Evolutionary conservation across 2,329 filamentous ascomycete species (phyloP).

Genomic region (Eutypella sp.): DNA sequence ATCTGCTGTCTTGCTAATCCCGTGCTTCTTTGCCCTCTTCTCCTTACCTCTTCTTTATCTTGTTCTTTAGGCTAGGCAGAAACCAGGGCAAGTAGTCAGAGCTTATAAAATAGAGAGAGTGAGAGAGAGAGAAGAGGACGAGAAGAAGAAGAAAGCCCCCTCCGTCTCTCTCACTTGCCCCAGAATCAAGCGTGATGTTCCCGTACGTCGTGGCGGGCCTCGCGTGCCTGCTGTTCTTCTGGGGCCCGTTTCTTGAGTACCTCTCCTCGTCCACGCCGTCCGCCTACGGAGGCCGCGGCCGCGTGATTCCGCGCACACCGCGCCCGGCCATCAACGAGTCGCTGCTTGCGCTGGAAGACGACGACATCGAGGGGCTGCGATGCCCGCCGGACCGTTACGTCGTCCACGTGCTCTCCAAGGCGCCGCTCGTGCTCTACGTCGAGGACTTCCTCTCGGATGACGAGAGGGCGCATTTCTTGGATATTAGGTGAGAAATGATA

Average conservation of each 20-base stretch:
- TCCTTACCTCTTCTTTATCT: no score
- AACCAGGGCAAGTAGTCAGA: no score
- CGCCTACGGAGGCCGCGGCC: background rate
- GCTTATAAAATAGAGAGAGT: no score
- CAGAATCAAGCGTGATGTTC: conserved; percentile 30
- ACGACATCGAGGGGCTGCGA: conserved; percentile 23
- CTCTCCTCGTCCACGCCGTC: conserved; percentile 19
- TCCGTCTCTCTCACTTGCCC: no score
- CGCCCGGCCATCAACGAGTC: conserved; percentile 46
- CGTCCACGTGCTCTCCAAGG: conserved; percentile 43
- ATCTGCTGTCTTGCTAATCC: no score
- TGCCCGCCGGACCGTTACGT: conserved; percentile 39
- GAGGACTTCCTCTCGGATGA: conserved; percentile 43
- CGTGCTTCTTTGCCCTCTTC: no score
- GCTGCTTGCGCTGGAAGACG: conserved; percentile 44
- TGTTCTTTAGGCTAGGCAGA: no score
- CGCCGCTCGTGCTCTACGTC: conserved; percentile 49
- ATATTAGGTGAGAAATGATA: conserved; percentile 51
- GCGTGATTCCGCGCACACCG: conserved; percentile 30
- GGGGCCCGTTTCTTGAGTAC: conserved; percentile 37
- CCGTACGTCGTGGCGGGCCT: conserved; percentile 39
- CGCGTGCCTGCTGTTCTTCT: conserved; percentile 38
- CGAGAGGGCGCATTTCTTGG: conserved; percentile 43
- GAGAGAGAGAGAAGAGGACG: background rate
- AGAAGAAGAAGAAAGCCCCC: background rate